phyloP scores from a whole-genome alignment of 2,329 filamentous ascomycete genomes.

The Pestalotiopsis sp. region DNA sequence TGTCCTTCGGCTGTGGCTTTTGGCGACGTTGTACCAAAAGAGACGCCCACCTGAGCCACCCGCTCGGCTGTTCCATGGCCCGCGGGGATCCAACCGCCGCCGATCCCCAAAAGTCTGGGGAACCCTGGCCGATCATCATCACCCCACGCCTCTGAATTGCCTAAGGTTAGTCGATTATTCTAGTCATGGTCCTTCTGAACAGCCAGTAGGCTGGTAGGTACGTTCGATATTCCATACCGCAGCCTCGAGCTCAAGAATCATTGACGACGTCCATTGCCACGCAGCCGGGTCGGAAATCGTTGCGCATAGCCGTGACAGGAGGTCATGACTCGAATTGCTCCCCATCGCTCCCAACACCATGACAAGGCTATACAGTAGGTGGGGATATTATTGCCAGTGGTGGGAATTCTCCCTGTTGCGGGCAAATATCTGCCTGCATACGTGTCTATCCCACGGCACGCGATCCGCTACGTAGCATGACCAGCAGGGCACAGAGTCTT shows the following conservation, averaged over 20 bases:
- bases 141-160: background rate
- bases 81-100: background rate
- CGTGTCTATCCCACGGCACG: background rate
- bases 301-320: background rate
- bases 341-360: background rate
- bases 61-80: background rate
- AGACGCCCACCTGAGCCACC: background rate
- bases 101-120: background rate
- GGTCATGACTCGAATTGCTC: background rate
- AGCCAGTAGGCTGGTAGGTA: background rate
- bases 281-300: background rate
- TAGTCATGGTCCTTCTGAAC: background rate
- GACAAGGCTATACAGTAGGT: background rate
- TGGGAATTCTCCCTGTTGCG: background rate
- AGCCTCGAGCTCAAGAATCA: background rate
- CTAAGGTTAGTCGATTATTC: background rate
- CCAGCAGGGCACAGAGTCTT: background rate
- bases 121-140: slow-evolving; percentile 3
- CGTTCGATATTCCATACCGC: background rate
- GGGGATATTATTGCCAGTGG: background rate
- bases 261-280: background rate
- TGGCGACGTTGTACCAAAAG: background rate
- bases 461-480: background rate
- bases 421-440: background rate
- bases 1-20: slow-evolving; percentile 1